A percentile compares a stretch with the other conserved stretches of the same genome.
These are phyloP conservation scores for Yarrowia sp. DNA, from an alignment of 805 yeast genomes.

Conservation along the genomic window DNA sequence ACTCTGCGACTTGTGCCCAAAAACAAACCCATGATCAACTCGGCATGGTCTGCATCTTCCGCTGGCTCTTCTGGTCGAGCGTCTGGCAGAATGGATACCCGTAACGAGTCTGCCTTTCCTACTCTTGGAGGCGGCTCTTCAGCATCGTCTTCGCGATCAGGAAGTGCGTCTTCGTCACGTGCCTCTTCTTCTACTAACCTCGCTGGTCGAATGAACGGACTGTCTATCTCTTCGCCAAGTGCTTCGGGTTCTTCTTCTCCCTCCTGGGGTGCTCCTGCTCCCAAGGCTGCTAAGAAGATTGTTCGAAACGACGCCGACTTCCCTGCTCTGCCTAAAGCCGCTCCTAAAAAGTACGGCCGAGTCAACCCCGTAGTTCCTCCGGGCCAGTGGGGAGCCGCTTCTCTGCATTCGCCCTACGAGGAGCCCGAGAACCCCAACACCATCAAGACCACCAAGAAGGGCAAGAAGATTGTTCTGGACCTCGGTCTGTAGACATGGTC, in stretches of 20 bases:
- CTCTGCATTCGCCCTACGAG: slow-evolving; percentile 14
- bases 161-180: slow-evolving; percentile 22
- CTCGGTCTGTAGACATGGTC: slow-evolving; percentile 5
- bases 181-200: slow-evolving; percentile 26
- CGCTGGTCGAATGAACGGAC: slow-evolving; percentile 39
- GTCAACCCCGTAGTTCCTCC: slow-evolving; percentile 36
- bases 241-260: not conserved
- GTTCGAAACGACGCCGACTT: slow-evolving; percentile 40
- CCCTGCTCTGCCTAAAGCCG: slow-evolving; percentile 40
- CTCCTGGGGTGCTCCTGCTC: slow-evolving; percentile 34
- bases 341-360: slow-evolving; percentile 34
- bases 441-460: slow-evolving; percentile 30
- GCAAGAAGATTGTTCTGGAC: slow-evolving; percentile 37
- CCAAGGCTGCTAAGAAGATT: slow-evolving; percentile 27
- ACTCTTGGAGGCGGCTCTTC: slow-evolving; percentile 31
- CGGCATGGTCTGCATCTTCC: slow-evolving; percentile 24
- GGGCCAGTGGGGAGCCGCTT: slow-evolving; percentile 20
- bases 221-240: slow-evolving; percentile 15
- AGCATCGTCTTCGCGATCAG: slow-evolving; percentile 7
- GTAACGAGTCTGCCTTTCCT: slow-evolving; percentile 33
- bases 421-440: slow-evolving; percentile 38
- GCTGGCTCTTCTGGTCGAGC: slow-evolving; percentile 7
- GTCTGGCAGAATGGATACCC: slow-evolving; percentile 18
- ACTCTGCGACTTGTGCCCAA: slow-evolving; percentile 15
- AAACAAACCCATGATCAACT: slow-evolving; percentile 39